Percentiles rank a stretch among this genome's conserved stretches.
These are phyloP conservation scores for Elaeagnus macrophylla DNA, from an alignment of 306 rosid genomes.

Conservation along the genomic window DNA sequence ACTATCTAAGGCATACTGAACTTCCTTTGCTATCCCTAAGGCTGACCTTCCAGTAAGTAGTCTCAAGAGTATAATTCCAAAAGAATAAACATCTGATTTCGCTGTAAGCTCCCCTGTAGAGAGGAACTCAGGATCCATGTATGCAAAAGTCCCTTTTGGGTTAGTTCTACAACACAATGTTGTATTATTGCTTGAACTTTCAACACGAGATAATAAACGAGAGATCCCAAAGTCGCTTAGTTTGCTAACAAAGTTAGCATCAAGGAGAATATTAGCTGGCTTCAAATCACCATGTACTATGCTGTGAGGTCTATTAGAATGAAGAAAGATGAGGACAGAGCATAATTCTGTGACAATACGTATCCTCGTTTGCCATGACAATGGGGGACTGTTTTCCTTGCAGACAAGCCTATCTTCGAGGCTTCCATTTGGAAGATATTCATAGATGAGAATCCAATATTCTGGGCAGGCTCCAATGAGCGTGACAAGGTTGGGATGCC, in stretches of 20 bases:
- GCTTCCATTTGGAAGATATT: constrained; percentile 81
- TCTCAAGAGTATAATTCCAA: constrained; percentile 63
- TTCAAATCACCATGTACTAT: constrained; percentile 79
- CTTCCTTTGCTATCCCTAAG: constrained; percentile 46
- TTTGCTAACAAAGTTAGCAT: constrained; percentile 55
- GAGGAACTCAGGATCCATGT: constrained; percentile 80
- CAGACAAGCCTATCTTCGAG: constrained; percentile 79
- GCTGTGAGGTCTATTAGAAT: constrained; percentile 65
- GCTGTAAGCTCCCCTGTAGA: constrained; percentile 65
- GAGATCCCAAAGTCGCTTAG: constrained; percentile 79
- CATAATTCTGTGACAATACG: constrained; percentile 64
- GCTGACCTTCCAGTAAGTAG: constrained; percentile 69
- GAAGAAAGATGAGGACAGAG: constrained; percentile 83
- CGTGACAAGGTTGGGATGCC: constrained; percentile 77
- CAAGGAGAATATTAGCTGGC: constrained; percentile 75
- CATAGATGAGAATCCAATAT: constrained; percentile 56
- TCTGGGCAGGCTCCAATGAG: constrained; percentile 78
- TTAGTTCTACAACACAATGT: constrained; percentile 44
- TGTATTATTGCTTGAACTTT: constrained; percentile 26
- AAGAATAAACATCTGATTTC: constrained; percentile 82
- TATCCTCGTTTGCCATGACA: constrained; percentile 78
- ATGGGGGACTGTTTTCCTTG: constrained; percentile 53
- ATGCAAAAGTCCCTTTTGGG: constrained; percentile 56
- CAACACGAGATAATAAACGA: constrained; percentile 31
- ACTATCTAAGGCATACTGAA: constrained; percentile 37